These are phyloP conservation scores for Fusarium euwallaceae DNA, from an alignment of 2,329 filamentous ascomycete species.

Conservation along the genomic window DNA sequence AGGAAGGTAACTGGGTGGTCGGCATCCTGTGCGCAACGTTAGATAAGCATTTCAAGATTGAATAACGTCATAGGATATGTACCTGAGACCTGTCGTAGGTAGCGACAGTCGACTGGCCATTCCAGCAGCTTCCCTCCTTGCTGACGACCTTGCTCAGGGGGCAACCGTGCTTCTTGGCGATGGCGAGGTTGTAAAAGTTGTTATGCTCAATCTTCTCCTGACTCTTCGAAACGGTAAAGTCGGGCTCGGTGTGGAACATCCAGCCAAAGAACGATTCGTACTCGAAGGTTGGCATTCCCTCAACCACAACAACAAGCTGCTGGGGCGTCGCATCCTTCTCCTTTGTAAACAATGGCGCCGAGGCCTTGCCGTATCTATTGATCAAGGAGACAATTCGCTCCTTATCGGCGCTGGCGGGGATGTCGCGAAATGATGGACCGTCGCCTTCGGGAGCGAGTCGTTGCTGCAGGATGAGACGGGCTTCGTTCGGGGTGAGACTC, in stretches of 20 bases:
- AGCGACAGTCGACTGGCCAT: slow-evolving; percentile 56
- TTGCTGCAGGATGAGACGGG: slow-evolving; percentile 70
- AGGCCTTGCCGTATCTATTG: slow-evolving; percentile 69
- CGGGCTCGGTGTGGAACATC: slow-evolving; percentile 52
- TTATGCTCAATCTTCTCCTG: slow-evolving; percentile 58
- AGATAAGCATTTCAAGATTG: slow-evolving; percentile 23
- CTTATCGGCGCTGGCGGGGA: slow-evolving; percentile 55
- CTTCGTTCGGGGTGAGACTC: slow-evolving; percentile 65
- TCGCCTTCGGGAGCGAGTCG: slow-evolving; percentile 63
- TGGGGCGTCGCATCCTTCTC: slow-evolving; percentile 52
- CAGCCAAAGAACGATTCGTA: slow-evolving; percentile 58
- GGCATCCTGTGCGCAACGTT: slow-evolving; percentile 52
- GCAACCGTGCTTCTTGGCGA: slow-evolving; percentile 54
- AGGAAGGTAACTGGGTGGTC: slow-evolving; percentile 59
- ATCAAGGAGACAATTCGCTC: slow-evolving; percentile 69
- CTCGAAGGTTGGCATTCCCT: slow-evolving; percentile 65
- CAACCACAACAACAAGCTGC: slow-evolving; percentile 72
- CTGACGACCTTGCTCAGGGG: slow-evolving; percentile 56
- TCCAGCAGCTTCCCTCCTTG: slow-evolving; percentile 61
- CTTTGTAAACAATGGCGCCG: slow-evolving; percentile 63
- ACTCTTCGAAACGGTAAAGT: slow-evolving; percentile 64
- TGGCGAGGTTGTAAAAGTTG: slow-evolving; percentile 57
- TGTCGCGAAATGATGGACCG: slow-evolving; percentile 62
- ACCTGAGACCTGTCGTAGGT: slow-evolving; percentile 62
- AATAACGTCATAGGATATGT: slow-evolving; percentile 1